Evolutionary conservation across 768 basidiomycete species (phyloP).

Genomic region (Lactifluus rugatus): DNA sequence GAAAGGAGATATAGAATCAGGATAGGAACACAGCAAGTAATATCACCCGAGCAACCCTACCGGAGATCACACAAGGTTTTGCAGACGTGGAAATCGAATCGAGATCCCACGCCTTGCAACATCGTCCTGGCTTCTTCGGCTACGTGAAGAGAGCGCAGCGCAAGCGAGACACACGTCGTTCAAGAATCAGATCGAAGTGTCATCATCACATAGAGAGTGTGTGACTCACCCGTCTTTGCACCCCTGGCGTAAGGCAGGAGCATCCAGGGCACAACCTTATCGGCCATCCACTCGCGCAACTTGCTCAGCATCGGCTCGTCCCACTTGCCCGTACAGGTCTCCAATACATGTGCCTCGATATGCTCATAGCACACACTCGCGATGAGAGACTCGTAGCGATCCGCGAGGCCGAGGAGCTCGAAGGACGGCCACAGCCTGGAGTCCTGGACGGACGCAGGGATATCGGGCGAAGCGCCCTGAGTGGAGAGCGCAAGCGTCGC

Average conservation of each 20-base stretch:
- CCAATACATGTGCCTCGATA: constrained; percentile 65
- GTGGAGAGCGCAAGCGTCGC: constrained; percentile 35
- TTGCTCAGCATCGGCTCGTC: constrained; percentile 48
- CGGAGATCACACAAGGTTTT: constrained; percentile 83
- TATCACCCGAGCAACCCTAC: constrained; percentile 32
- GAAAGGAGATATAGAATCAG: background rate
- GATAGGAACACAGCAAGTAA: too few species aligned
- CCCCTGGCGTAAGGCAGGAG: constrained; percentile 65
- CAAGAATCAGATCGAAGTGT: background rate
- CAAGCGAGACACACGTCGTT: too few species aligned
- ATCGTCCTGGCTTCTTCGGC: constrained; percentile 62
- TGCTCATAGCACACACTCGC: constrained; percentile 78
- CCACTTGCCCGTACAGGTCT: constrained; percentile 63
- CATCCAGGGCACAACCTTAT: constrained; percentile 81
- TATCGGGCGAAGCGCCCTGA: constrained; percentile 1
- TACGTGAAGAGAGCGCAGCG: constrained; percentile 28
- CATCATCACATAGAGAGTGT: background rate
- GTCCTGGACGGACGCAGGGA: constrained; percentile 26
- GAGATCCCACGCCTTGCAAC: constrained; percentile 67
- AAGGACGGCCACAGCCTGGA: constrained; percentile 47
- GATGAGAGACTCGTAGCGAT: constrained; percentile 76
- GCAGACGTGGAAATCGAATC: constrained; percentile 89
- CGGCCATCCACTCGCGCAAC: constrained; percentile 68
- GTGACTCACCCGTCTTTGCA: constrained; percentile 42
- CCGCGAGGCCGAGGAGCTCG: constrained; percentile 63